Base-by-base conservation (phyloP, 75 land plant species). In the Picea sitchensis region DNA sequence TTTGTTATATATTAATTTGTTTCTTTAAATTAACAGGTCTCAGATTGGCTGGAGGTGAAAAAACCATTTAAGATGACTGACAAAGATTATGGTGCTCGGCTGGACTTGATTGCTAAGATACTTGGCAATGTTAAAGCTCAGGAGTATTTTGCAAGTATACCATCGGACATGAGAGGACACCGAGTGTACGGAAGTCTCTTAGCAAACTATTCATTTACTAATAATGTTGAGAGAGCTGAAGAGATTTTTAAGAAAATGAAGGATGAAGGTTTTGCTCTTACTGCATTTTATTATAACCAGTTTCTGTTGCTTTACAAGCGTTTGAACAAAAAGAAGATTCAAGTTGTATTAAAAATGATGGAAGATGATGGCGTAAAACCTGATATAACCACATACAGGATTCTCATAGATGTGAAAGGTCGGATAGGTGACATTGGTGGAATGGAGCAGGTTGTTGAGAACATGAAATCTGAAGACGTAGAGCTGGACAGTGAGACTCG, bases 401-500 rank as follows among this genome's bases (percentile, higher is more conserved):
- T 88, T 56, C 81, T 93, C 72, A 90, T 93, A 47, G 90, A 91
- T 75, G 47, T 73, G 69, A 91, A 83, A 83, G 92, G 92, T 38
- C 61, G 58, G 61, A 67, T 82, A 11, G 82, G 81, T 41, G 93
- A 93, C 73, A 83, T 89, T 63, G 78, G 51, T 54, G 93, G 94
- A 12, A 89, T 91, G 93, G 96, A 93, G 61, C 76, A 88, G 65
- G 51, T 91, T 44, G 38, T 93, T 36, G 89, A 90, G 87, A 78
- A 82, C 6, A 86, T 93, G 89, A 91, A 90, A 75, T 81, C 84
- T 51, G 87, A 89, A 51, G 88, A 82, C 2, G 64, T 91, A 58
- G 82, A 88, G 63, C 89, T 84, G 7, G 86, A 88, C 65, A n/a
- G 77, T 3, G 6, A 6, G 0, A 80, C 82, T 2, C 79, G 73